These are phyloP conservation scores for Arabidopsis lyrata DNA, from an alignment of 441 rosid genomes.

Conservation along the genomic window DNA sequence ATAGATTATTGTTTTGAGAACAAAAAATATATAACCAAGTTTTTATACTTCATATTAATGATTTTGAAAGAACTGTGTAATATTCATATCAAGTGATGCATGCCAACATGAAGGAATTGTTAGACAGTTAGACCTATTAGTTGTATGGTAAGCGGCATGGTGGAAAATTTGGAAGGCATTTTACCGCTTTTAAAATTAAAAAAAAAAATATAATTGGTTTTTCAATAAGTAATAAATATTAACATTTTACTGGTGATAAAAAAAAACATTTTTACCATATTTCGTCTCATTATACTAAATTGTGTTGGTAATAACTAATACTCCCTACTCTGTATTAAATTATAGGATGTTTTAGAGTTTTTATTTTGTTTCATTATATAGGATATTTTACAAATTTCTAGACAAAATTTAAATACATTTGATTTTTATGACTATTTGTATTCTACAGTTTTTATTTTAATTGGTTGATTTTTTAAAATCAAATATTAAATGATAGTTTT, in stretches of 20 bases:
- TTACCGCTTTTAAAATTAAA: too few species aligned
- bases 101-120: background rate
- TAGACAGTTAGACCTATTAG: background rate
- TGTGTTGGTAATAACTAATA: background rate
- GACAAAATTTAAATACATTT: too few species aligned
- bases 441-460: too few species aligned
- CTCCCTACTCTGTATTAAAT: too few species aligned
- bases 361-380: too few species aligned
- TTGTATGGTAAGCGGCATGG: background rate
- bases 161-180: background rate
- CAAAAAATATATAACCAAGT: too few species aligned
- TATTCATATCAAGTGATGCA: background rate
- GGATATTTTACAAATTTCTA: too few species aligned
- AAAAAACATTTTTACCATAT: background rate
- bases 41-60: background rate
- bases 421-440: too few species aligned
- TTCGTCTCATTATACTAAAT: background rate
- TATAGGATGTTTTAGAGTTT: too few species aligned
- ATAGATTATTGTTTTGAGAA: background rate
- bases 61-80: background rate
- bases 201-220: background rate
- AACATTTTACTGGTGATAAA: background rate
- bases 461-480: too few species aligned
- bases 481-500: too few species aligned
- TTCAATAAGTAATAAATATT: too few species aligned